Conservation (phyloP, 805 yeast genomes). For the Candida pseudoglaebosa region DNA sequence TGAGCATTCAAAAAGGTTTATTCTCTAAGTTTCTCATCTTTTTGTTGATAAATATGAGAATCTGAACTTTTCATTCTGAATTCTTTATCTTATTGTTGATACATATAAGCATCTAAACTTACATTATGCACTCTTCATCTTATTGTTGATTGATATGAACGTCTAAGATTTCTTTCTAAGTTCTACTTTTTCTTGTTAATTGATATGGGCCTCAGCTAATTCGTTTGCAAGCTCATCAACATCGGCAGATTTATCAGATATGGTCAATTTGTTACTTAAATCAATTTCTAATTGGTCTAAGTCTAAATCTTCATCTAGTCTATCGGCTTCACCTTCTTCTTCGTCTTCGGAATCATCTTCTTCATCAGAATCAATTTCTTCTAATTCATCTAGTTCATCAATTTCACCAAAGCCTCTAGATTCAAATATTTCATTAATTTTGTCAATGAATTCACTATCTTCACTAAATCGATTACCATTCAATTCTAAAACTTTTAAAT, state of each 20-base stretch:
- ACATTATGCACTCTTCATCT: too few relatives aligned
- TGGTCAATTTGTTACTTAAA: conserved; percentile 34
- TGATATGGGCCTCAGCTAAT: conserved; percentile 52
- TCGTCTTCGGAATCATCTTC: conserved; percentile 63
- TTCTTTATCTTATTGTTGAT: too few relatives aligned
- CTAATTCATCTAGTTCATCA: conserved; percentile 93
- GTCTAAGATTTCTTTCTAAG: too few relatives aligned
- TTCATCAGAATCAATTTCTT: conserved; percentile 70
- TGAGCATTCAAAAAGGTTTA: too few relatives aligned
- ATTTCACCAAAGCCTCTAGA: conserved; percentile 75
- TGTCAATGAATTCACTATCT: conserved; percentile 67
- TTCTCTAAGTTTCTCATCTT: too few relatives aligned
- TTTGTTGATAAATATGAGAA: too few relatives aligned
- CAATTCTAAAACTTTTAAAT: conserved; percentile 66
- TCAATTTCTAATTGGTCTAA: conserved; percentile 50
- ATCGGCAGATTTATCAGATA: conserved; percentile 33
- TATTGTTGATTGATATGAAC: too few relatives aligned
- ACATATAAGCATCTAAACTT: too few relatives aligned
- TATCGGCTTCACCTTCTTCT: conserved; percentile 44
- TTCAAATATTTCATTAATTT: conserved; percentile 59
- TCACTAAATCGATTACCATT: conserved; percentile 94
- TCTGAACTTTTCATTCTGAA: too few relatives aligned
- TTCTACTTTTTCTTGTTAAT: conserved; percentile 9
- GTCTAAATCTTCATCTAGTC: conserved; percentile 52
- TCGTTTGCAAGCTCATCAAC: conserved; percentile 58